A percentile compares a stretch with the other conserved stretches of the same genome.
Conservation (phyloP, 2,329 filamentous ascomycete species). For the Lachnellula cervina region DNA sequence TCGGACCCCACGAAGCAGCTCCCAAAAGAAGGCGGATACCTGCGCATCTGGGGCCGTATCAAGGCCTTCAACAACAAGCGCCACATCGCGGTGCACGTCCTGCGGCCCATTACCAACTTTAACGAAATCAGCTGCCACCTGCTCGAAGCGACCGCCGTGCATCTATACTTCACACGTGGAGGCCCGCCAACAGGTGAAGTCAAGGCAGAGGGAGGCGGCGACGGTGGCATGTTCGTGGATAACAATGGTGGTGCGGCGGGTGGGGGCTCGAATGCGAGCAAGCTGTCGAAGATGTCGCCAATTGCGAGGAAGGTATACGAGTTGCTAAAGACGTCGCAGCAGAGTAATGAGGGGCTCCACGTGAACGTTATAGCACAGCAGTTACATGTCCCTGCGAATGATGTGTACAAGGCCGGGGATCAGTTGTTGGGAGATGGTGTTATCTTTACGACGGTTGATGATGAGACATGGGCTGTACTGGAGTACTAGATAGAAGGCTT, state of each 20-base stretch:
- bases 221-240: constrained; percentile 34
- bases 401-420: constrained; percentile 73
- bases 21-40: constrained; percentile 69
- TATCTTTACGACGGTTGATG: constrained; percentile 89
- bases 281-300: constrained; percentile 39
- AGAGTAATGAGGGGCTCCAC: constrained; percentile 79
- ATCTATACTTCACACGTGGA: constrained; percentile 75
- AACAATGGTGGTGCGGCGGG: constrained; percentile 33
- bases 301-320: constrained; percentile 67
- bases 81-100: constrained; percentile 73
- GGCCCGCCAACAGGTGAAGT: constrained; percentile 48
- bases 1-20: constrained; percentile 42
- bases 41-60: constrained; percentile 79
- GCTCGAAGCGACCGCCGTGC: constrained; percentile 82
- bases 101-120: constrained; percentile 74
- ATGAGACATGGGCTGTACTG: constrained; percentile 84
- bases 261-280: constrained; percentile 25
- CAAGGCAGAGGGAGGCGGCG: constrained; percentile 30
- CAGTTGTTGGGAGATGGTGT: constrained; percentile 69
- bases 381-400: constrained; percentile 59
- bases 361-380: constrained; percentile 68
- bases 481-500: constrained; percentile 46
- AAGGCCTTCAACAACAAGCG: constrained; percentile 81
- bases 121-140: constrained; percentile 94
- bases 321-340: constrained; percentile 60